Base-by-base conservation (phyloP, 192 early-diverging fungal genomes). In the Rhizoclosmatium globosum region DNA sequence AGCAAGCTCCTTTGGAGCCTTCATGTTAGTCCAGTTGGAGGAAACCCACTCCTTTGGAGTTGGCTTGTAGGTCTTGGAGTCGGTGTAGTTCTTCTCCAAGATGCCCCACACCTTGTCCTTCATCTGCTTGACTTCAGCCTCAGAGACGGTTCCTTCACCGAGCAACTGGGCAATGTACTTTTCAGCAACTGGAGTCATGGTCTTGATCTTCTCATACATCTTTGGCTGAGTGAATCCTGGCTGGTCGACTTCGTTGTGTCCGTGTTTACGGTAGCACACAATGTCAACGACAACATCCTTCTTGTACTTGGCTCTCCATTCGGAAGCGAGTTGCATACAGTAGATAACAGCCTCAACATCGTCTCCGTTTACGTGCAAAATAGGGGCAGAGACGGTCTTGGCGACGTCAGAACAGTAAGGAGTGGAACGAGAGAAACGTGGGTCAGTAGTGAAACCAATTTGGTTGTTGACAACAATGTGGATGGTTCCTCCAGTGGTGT, bases 391-490 rank as follows among this genome's bases (percentile, higher is more conserved):
- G 75, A 98, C 93, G 3, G 95, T 93, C 86, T 99, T 99, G 64
- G 98, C 96, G 68, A 99, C 95, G 79, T 99, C 98, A 21, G 96
- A 94, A 84, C 95, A 97, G 89, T 99, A 97, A 64, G 94, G 95
- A 19, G 96, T 97, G 57, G 95, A 96, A 57, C 98, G 94, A 56
- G 95, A 89, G 82, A 96, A 96, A 46, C 95, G 91, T 58, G 98
- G 98, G 82, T 99, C 96, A 38, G 98, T 99, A 41, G 98, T 99
- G 89, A 99, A 99, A 58, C 98, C 98, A 74, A 99, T 93, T 88
- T 99, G 98, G 91, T 99, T 99, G 92, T 99, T 99, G 82, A 97
- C 94, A 47, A 99, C 91, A 73, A 98, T 91, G 90, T 99, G 98
- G 79, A 99, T 89, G 13, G 96, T 96, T 46, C 98, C 98, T 79